Evolutionary conservation across 2,329 filamentous ascomycete genomes (phyloP).

Genomic region (Botrytis paeoniae): DNA sequence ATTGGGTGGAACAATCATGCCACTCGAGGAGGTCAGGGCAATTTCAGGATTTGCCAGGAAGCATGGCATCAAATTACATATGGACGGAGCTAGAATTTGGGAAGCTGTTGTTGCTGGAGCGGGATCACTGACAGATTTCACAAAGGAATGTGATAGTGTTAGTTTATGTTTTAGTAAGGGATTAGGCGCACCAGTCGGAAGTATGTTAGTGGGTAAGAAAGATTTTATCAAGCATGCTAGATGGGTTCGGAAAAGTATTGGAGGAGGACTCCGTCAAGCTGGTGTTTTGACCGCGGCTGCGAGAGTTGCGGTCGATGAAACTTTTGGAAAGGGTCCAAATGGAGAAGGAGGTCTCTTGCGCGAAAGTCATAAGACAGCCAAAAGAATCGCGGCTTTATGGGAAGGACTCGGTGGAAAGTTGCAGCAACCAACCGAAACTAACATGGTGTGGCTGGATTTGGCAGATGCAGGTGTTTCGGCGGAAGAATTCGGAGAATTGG

Average conservation of each 20-base stretch:
- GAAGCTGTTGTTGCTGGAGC: slow-evolving; percentile 72
- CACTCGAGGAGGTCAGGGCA: slow-evolving; percentile 64
- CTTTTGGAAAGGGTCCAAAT: slow-evolving; percentile 59
- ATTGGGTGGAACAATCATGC: slow-evolving; percentile 74
- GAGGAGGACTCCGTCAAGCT: slow-evolving; percentile 73
- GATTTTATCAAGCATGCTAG: slow-evolving; percentile 59
- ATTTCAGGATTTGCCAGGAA: slow-evolving; percentile 68
- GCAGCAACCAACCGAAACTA: slow-evolving; percentile 62
- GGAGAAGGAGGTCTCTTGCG: slow-evolving; percentile 61
- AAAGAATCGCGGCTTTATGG: slow-evolving; percentile 61
- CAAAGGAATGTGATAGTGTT: slow-evolving; percentile 68
- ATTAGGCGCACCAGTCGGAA: slow-evolving; percentile 76
- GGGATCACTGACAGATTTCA: slow-evolving; percentile 64
- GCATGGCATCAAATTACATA: slow-evolving; percentile 66
- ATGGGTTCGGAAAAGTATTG: slow-evolving; percentile 78
- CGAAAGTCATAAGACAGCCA: slow-evolving; percentile 60
- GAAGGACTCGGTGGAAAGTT: slow-evolving; percentile 58
- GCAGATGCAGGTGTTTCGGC: slow-evolving; percentile 50
- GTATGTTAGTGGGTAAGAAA: slow-evolving; percentile 63
- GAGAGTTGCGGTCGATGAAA: slow-evolving; percentile 74
- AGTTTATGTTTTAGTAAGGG: slow-evolving; percentile 81
- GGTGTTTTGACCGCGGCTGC: slow-evolving; percentile 75
- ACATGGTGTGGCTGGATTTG: slow-evolving; percentile 72
- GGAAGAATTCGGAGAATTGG: slow-evolving; percentile 53
- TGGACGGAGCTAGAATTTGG: slow-evolving; percentile 80